Percentiles rank a stretch among this genome's conserved stretches.
These are phyloP conservation scores for Erythrophleum fordii DNA, from an alignment of 306 rosid genomes.

Conservation along the genomic window DNA sequence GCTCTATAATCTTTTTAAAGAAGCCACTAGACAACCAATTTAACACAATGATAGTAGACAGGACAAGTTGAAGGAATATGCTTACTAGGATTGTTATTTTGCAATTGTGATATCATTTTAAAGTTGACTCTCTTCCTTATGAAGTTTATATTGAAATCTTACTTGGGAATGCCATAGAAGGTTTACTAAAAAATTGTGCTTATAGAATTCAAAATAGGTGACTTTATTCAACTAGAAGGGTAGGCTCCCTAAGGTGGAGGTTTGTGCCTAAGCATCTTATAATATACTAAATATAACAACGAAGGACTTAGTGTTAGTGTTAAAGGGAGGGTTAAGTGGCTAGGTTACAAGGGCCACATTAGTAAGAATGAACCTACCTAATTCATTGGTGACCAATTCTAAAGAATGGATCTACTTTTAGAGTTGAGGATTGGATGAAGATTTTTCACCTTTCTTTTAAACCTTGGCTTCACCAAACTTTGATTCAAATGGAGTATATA, in stretches of 20 bases:
- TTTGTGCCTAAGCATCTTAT: constrained; percentile 35
- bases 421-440: no score
- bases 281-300: constrained; percentile 61
- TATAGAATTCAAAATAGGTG: constrained; percentile 71
- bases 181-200: constrained; percentile 48
- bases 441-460: no score
- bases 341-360: constrained; percentile 45
- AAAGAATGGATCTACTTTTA: no score
- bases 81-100: constrained; percentile 33
- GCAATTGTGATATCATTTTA: constrained; percentile 56
- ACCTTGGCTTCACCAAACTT: no score
- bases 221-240: constrained; percentile 40
- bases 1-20: constrained; percentile 55
- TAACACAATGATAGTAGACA: constrained; percentile 63
- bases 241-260: constrained; percentile 50
- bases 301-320: constrained; percentile 58
- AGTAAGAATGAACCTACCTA: constrained; percentile 43
- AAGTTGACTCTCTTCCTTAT: constrained; percentile 41
- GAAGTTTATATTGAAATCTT: constrained; percentile 45
- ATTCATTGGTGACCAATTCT: no score
- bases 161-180: constrained; percentile 78
- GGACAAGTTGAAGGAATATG: constrained; percentile 22
- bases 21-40: constrained; percentile 48
- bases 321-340: constrained; percentile 58
- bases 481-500: no score